Base-by-base conservation (phyloP, 768 basidiomycete species). In the Suillus occidentalis region DNA sequence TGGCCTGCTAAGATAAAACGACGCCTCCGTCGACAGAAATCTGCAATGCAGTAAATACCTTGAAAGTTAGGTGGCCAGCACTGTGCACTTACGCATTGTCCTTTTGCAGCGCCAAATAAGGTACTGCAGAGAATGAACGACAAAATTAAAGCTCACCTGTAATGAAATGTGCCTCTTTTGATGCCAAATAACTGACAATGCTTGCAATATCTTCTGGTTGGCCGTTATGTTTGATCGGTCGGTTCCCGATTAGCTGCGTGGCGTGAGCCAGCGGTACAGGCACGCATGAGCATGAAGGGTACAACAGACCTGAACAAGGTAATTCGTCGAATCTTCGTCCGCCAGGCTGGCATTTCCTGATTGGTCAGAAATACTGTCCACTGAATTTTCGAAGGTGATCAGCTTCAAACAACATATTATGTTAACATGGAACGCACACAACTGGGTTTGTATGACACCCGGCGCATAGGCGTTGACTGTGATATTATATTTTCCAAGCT, bases 391-490 rank as follows among this genome's bases (percentile, higher is more conserved):
- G 20, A 13, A 55, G 36, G 34, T n/a, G 53, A 55, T 55, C 34
- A 55, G 31, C 34, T n/a, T 36, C 6, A 3, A 55, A 3, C 10
- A 13, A n/a, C 6, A 13, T 34, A n/a, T 9, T 12, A 36, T n/a
- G 31, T 34, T n/a, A 1, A 60, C 61, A 50, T 14, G 16, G 12
- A 10, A 68, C 73, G 14, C 45, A 65, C 67, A 34, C 39, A 61
- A 65, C 13, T 53, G 53, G 10, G 55, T 68, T 22, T 63, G 42
- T 36, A 64, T 66, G 20, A 56, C 69, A 8, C 68, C 68, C 4
- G 61, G 72, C 2, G 50, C 80, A 59, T 82, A 81, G 2, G 79
- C 76, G 43, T 83, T 83, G 20, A 81, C 80, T 1, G 78, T 82
- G 42, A 83, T 83, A 7, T 70, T 70, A 62, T 82, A 66, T 34